These are phyloP conservation scores for Friedmanniomyces simplex DNA, from an alignment of 495 filamentous ascomycete species.

Conservation along the genomic window DNA sequence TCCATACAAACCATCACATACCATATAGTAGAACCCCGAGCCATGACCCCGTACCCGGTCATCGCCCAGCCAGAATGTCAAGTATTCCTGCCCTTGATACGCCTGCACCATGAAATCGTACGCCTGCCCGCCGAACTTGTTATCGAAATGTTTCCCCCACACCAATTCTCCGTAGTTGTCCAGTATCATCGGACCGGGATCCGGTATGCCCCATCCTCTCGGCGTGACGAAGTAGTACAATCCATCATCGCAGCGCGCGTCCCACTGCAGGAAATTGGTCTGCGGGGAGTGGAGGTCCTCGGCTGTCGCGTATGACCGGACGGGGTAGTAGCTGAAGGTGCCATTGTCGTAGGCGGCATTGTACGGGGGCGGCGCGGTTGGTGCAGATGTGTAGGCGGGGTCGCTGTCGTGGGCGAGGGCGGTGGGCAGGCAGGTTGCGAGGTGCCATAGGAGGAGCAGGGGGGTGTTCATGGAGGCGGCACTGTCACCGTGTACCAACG, in stretches of 20 bases:
- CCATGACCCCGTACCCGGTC: constrained; percentile 40
- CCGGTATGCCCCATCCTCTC: constrained; percentile 13
- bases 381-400: not conserved
- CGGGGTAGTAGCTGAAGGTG: constrained; percentile 15
- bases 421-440: constrained; percentile 8
- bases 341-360: constrained; percentile 17
- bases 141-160: constrained; percentile 1
- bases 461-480: constrained; percentile 10
- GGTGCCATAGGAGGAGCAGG: constrained; percentile 16
- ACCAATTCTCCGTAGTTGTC: constrained; percentile 7
- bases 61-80: constrained; percentile 45
- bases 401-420: not conserved
- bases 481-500: not conserved
- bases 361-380: constrained; percentile 12
- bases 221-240: constrained; percentile 16
- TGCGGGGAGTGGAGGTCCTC: constrained; percentile 13
- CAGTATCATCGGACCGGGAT: constrained; percentile 21
- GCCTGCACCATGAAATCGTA: constrained; percentile 21
- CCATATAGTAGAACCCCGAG: constrained; percentile 42
- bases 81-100: constrained; percentile 17
- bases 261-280: constrained; percentile 17
- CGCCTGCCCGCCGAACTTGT: constrained; percentile 7
- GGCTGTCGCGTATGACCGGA: constrained; percentile 6
- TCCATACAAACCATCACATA: constrained; percentile 9
- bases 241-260: constrained; percentile 17